A percentile compares a stretch with the other conserved stretches of the same genome.
phyloP scores from a whole-genome alignment of 2,329 filamentous ascomycete species.

The Nemania serpens region DNA sequence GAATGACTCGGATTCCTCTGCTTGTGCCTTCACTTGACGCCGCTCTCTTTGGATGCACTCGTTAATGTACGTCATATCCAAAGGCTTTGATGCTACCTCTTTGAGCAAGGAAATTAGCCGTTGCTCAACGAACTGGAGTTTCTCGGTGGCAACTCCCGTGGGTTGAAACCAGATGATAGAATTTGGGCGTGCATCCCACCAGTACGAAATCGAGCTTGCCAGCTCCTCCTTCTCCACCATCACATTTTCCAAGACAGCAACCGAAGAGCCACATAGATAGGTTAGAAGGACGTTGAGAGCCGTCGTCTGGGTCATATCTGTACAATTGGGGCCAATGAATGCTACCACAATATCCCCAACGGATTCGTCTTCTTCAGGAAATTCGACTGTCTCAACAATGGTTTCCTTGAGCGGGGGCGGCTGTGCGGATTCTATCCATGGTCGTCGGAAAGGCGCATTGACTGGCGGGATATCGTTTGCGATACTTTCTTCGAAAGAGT shows the following conservation, averaged over 20 bases:
- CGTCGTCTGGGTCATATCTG: constrained; percentile 67
- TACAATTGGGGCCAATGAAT: constrained; percentile 85
- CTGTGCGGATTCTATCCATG: constrained; percentile 88
- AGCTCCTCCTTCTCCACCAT: constrained; percentile 93
- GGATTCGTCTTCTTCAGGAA: constrained; percentile 95
- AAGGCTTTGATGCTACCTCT: constrained; percentile 76
- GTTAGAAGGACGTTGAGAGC: constrained; percentile 80
- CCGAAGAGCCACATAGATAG: constrained; percentile 91
- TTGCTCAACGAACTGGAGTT: constrained; percentile 81
- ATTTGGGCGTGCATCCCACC: constrained; percentile 78
- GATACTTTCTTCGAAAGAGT: constrained; percentile 87
- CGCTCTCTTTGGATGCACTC: constrained; percentile 85
- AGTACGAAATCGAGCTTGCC: constrained; percentile 82
- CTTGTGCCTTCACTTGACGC: constrained; percentile 80
- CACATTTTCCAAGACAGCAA: constrained; percentile 87
- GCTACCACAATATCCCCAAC: constrained; percentile 84
- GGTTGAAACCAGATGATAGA: constrained; percentile 85
- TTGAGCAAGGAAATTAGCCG: constrained; percentile 82
- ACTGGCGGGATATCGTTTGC: constrained; percentile 78
- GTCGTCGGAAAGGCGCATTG: constrained; percentile 77
- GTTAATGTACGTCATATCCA: constrained; percentile 88
- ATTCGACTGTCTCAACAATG: constrained; percentile 78
- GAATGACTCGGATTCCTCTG: constrained; percentile 79
- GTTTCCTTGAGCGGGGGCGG: constrained; percentile 74
- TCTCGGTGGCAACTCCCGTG: constrained; percentile 84